Evolutionary conservation across 176 grass and related monocot species (phyloP).

Genomic region (Eremochloa ophiuroides): DNA sequence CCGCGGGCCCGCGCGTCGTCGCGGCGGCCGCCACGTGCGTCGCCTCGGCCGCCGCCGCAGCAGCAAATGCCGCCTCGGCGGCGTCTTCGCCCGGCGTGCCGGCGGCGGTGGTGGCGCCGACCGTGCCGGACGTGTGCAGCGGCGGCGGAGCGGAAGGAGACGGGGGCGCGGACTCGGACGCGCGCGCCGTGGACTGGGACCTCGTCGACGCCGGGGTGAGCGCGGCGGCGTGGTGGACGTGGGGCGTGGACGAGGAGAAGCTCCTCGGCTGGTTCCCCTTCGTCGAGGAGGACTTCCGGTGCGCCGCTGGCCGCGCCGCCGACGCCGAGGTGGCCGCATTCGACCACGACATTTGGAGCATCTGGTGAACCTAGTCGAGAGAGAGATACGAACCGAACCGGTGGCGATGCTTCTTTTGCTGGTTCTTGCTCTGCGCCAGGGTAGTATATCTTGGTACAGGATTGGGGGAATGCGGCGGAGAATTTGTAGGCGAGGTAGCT

Average conservation of each 20-base stretch:
- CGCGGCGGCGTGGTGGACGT: conserved; percentile 48
- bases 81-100: fast-evolving
- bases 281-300: conserved; percentile 65
- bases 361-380: background rate
- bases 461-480: background rate
- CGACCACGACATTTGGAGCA: conserved; percentile 64
- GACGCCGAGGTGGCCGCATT: conserved; percentile 2
- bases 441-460: background rate
- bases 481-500: background rate
- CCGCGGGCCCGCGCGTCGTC: too few species aligned
- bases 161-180: too few species aligned
- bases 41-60: background rate
- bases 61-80: background rate
- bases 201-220: conserved; percentile 35
- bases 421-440: background rate
- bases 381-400: too few species aligned
- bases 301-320: background rate
- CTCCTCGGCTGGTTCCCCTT: conserved; percentile 81
- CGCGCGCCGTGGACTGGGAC: conserved; percentile 38
- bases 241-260: conserved; percentile 72
- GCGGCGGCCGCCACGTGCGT: too few species aligned
- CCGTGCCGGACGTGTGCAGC: background rate
- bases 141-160: too few species aligned
- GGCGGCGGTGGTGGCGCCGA: background rate
- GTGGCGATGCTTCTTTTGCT: background rate